Percentiles rank a stretch among this genome's conserved stretches.
Conservation (phyloP, 805 yeast genomes). For the Wickerhamiella parazyma region DNA sequence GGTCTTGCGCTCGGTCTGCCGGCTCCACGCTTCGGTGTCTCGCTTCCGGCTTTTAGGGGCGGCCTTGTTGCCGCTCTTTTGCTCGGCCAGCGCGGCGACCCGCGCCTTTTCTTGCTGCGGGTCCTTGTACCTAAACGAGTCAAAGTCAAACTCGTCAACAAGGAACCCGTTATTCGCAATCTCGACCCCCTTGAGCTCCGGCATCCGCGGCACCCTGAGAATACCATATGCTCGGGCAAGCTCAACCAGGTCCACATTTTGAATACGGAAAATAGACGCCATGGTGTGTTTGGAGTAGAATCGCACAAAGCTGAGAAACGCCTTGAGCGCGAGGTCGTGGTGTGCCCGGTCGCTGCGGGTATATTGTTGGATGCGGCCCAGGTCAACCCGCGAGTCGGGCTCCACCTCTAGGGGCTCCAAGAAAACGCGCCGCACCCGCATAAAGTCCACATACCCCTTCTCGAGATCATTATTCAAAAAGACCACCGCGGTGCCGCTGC, state of each 20-base stretch:
- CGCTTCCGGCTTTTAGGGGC: conserved; percentile 35
- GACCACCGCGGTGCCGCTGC: conserved; percentile 63
- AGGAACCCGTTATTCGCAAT: conserved; percentile 70
- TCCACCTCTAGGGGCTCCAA: conserved; percentile 26
- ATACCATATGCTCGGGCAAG: conserved; percentile 69
- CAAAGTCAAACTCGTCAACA: conserved; percentile 50
- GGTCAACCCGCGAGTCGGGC: background rate
- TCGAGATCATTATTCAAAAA: conserved; percentile 66
- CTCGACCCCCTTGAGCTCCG: conserved; percentile 47
- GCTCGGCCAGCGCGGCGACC: conserved; percentile 36
- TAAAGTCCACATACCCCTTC: conserved; percentile 64
- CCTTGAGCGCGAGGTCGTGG: conserved; percentile 65
- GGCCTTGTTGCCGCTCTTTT: conserved; percentile 25
- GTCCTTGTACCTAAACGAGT: conserved; percentile 51
- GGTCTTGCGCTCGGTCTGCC: conserved; percentile 50
- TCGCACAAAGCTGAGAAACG: conserved; percentile 72
- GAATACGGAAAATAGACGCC: conserved; percentile 69
- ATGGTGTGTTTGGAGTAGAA: conserved; percentile 84
- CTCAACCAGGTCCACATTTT: conserved; percentile 54
- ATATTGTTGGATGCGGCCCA: conserved; percentile 35
- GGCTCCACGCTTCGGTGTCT: conserved; percentile 55
- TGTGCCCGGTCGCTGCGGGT: conserved; percentile 59
- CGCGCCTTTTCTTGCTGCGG: conserved; percentile 49
- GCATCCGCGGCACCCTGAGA: conserved; percentile 83
- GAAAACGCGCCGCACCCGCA: conserved; percentile 54